A percentile compares a stretch with the other conserved stretches of the same genome.
These are phyloP conservation scores for Entamoeba invadens DNA, from an alignment of 208 protist species.

Conservation along the genomic window DNA sequence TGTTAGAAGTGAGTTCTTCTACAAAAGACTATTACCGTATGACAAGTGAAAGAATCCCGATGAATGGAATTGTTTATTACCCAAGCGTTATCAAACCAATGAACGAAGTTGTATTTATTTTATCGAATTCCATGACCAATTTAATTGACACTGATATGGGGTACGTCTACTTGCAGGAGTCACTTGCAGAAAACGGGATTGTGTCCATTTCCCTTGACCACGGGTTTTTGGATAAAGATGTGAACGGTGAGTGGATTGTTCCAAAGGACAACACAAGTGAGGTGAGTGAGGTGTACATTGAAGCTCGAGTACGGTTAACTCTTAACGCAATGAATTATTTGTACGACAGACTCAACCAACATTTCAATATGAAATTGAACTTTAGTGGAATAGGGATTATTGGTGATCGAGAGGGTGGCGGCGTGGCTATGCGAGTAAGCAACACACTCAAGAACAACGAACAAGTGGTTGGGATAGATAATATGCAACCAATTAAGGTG, in stretches of 20 bases:
- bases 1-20: not conserved
- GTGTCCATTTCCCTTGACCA: not conserved
- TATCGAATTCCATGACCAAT: not conserved
- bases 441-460: not conserved
- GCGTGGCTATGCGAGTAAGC: not conserved
- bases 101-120: not conserved
- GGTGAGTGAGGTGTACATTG: not conserved
- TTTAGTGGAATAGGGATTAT: not conserved
- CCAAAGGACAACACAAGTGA: not conserved
- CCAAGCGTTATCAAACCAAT: not conserved
- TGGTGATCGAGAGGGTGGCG: not conserved
- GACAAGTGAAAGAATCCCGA: not conserved
- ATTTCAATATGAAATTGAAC: not conserved
- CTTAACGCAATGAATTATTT: not conserved
- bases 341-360: not conserved
- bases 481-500: not conserved
- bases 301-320: not conserved
- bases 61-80: not conserved
- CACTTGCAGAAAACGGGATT: not conserved
- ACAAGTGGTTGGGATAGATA: not conserved
- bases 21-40: not conserved
- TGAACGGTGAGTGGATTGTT: not conserved
- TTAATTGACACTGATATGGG: not conserved
- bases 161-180: not conserved
- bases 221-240: not conserved